Evolutionary conservation across 495 filamentous ascomycete species (phyloP).

Genomic region (Aspergillus cavernicola): DNA sequence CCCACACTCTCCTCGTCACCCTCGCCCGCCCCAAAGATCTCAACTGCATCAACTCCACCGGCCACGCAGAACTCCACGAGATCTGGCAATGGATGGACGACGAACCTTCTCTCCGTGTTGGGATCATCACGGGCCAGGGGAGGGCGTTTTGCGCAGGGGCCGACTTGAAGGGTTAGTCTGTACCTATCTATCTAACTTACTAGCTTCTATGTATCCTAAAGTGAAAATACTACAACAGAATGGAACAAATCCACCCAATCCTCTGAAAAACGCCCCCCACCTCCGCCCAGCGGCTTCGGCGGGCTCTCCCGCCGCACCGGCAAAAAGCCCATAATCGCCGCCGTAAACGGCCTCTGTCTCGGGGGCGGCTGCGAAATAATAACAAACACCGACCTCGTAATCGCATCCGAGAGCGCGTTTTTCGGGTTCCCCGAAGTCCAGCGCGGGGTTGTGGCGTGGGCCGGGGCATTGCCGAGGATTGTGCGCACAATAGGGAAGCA

Average conservation of each 20-base stretch:
- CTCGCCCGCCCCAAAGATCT: conserved; percentile 45
- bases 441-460: conserved; percentile 67
- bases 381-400: conserved; percentile 67
- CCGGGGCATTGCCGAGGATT: conserved; percentile 71
- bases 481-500: conserved; percentile 62
- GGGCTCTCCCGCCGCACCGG: conserved; percentile 46
- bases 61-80: conserved; percentile 49
- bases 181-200: background rate
- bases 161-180: conserved; percentile 47
- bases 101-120: conserved; percentile 51
- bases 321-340: conserved; percentile 63
- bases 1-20: conserved; percentile 47
- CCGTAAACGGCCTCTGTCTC: conserved; percentile 67
- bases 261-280: conserved; percentile 6
- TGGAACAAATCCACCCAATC: conserved; percentile 30
- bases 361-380: conserved; percentile 77
- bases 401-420: conserved; percentile 50
- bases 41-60: conserved; percentile 48
- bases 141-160: conserved; percentile 58
- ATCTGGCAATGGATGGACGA: conserved; percentile 56
- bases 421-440: conserved; percentile 70
- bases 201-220: too few relatives aligned
- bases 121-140: conserved; percentile 53
- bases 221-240: too few relatives aligned
- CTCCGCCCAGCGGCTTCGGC: conserved; percentile 31